These are phyloP conservation scores for Picea abies DNA, from an alignment of 83 land plant genomes.

Conservation along the genomic window DNA sequence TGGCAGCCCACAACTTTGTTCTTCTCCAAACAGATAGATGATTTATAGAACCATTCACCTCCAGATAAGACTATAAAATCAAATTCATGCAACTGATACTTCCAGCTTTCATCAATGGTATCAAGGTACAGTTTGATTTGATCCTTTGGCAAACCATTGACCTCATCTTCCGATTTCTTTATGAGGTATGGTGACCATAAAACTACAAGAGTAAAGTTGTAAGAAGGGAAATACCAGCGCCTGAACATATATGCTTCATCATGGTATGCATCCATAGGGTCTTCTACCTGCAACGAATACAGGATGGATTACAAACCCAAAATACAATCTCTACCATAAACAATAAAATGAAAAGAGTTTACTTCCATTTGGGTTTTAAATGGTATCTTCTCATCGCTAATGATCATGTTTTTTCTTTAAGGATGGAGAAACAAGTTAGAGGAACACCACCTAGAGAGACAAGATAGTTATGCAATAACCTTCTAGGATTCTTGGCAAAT, in stretches of 20 bases:
- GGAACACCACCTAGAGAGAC: no score
- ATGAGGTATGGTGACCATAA: conserved; percentile 65
- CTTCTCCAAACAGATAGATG: conserved; percentile 43
- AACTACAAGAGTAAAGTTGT: conserved; percentile 54
- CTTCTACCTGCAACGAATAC: conserved; percentile 32
- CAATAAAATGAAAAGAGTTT: no score
- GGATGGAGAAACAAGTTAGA: no score
- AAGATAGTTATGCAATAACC: no score
- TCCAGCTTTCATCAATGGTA: conserved; percentile 54
- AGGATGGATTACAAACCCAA: not conserved
- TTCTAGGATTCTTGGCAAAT: no score
- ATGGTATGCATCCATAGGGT: conserved; percentile 39
- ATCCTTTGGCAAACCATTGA: conserved; percentile 32
- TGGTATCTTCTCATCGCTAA: no score
- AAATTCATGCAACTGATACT: conserved; percentile 18
- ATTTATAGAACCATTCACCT: conserved; percentile 61
- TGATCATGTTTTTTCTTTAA: no score
- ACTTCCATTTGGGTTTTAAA: no score
- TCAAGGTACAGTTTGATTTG: conserved; percentile 51
- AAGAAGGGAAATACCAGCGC: conserved; percentile 54
- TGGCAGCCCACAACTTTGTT: conserved; percentile 52
- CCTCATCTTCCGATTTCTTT: conserved; percentile 34
- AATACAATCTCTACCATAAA: no score
- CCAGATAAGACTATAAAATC: conserved; percentile 53
- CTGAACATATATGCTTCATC: conserved; percentile 35